Evolutionary conservation across 1,284 basidiomycete genomes (phyloP), one percentile per base, ranked within the genome.

Genomic region (Microstroma glucosiphilum): DNA sequence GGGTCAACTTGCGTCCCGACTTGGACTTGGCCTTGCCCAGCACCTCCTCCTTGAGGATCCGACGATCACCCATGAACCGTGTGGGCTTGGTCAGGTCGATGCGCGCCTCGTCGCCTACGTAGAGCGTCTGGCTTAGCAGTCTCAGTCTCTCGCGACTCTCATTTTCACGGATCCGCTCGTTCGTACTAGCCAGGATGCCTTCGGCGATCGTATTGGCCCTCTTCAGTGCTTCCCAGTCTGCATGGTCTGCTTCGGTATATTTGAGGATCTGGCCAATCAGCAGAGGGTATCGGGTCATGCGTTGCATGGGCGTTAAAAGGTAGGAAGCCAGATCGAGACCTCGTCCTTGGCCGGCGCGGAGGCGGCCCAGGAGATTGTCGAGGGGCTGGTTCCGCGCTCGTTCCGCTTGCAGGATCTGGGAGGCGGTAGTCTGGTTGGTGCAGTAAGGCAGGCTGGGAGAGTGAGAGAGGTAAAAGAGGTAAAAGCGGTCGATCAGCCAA

Each of bases 241-340:
- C 88, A 43, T 82, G 81, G 58, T 85, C 85, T 0, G 80, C 76
- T 25, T 88, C 85, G 0, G 91, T 92, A 75, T 92, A 90, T 41
- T 88, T 84, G 15, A 91, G 80, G 65, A 96, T 90, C 41, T 92
- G 90, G 60, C 86, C 86, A 67, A 96, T 86, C 40, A 96, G 83
- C 0, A 96, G 83, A 0, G 92, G 92, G 77, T 96, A 96, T 63
- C 91, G 84, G 0, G 92, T 94, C 59, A 96, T 86, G 13, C 92
- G 87, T 86, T 96, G 93, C 92, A 96, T 96, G 0, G 93, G 93
- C 19, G 87, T 87, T 6, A 97, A 85, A 41, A 97, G 80, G 80
- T 92, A 96, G 69, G 89, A 91, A 0, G 91, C 90, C 7, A 97
- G 81, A 75, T 96, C 92, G 13, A 97, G 82, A 68, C 88, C 91